Evolutionary conservation across 805 yeast genomes (phyloP), one percentile per base, ranked within the genome.

Genomic region (Candida bentonensis): DNA sequence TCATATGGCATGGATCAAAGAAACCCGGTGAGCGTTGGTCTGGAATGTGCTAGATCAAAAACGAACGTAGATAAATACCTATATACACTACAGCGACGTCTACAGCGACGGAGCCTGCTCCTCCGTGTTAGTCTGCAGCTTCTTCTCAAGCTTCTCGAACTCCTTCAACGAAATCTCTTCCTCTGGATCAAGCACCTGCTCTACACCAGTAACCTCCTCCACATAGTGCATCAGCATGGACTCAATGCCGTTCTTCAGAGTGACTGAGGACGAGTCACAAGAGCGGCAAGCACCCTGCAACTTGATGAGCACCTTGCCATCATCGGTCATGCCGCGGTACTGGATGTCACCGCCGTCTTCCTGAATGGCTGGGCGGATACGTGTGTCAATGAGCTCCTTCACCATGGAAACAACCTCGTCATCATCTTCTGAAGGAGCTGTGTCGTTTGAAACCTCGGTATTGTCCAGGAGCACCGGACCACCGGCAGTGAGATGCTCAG

Each of bases 271-370:
- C 4, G 87, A 72, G 3, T 94, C 86, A 55, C 99, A 92, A 1
- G 94, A 75, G 44, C 94, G 80, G 65, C 99, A 92, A 4, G 98
- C 97, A 42, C 99, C 99, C 54, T 85, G 88, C 40, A 92, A 68
- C 59, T 83, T 86, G 53, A 92, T 74, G 60, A 76, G 83, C 4
- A 94, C 97, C 13, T 82, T 78, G 1, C 98, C 98, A 47, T 80
- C 84, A 50, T 82, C 86, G 46, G 84, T 85, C 58, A 84, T 88
- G 3, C 85, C 92, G 47, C 83, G 73, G 60, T 78, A 94, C 54
- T 85, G 88, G 49, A 92, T 79, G 58, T 92, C 97, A 26, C 99
- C 99, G 49, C 99, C 99, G 57, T 92, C 99, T 56, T 92, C 99
- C 65, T 87, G 95, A 46, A 92, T 87, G 1, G 97, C 96, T 1